phyloP scores from a whole-genome alignment of 352 stramenopile genomes.

The Halophytophthora polymorphica region DNA sequence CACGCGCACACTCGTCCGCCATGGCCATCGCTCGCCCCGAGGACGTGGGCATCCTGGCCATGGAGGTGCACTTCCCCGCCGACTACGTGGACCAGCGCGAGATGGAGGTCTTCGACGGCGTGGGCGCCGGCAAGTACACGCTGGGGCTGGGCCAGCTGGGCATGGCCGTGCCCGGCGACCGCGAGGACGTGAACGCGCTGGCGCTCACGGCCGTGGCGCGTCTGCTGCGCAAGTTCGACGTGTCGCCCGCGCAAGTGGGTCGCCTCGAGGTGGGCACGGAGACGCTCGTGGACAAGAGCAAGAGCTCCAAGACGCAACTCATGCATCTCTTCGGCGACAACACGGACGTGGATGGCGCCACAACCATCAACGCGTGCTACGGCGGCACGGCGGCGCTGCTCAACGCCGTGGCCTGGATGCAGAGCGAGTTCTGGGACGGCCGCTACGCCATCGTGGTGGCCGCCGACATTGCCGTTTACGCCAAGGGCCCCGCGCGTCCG shows the following conservation, averaged over 20 bases:
- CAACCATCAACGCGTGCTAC: constrained; percentile 97
- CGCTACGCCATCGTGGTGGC: constrained; percentile 95
- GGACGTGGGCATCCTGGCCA: constrained; percentile 95
- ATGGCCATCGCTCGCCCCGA: constrained; percentile 33
- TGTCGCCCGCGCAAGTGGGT: constrained; percentile 77
- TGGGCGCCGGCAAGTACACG: constrained; percentile 68
- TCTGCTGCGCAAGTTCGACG: constrained; percentile 52
- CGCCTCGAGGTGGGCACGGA: constrained; percentile 97
- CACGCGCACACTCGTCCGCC: background rate
- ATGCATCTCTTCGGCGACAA: constrained; percentile 74
- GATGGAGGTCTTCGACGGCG: constrained; percentile 92
- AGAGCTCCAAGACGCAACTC: constrained; percentile 81
- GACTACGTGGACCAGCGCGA: constrained; percentile 93
- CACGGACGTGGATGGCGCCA: constrained; percentile 82
- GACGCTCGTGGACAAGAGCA: constrained; percentile 91
- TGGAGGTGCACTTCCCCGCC: constrained; percentile 95
- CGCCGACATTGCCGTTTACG: constrained; percentile 97
- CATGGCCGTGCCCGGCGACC: constrained; percentile 69
- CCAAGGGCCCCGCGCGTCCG: constrained; percentile 83
- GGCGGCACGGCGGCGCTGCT: constrained; percentile 95
- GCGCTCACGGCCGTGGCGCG: constrained; percentile 54
- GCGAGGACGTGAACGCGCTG: constrained; percentile 72
- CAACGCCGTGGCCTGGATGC: constrained; percentile 96
- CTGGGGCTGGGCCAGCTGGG: constrained; percentile 55
- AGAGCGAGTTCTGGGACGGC: constrained; percentile 92